Conservation (phyloP, 2,329 filamentous ascomycete genomes). For the Venturia asperata region DNA sequence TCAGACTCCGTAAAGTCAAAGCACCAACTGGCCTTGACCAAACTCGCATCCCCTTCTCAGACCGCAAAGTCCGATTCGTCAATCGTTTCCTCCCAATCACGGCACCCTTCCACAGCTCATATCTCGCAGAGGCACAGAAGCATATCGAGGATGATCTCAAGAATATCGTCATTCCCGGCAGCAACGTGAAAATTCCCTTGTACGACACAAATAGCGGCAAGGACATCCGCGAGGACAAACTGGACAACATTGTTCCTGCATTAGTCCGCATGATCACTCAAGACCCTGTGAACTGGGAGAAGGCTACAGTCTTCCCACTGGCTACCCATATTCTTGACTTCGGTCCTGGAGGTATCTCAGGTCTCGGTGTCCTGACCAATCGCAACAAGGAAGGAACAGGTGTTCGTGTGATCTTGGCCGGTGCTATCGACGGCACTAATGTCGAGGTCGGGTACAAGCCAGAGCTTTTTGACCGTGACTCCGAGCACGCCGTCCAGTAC, state of each 20-base stretch:
- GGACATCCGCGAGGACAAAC: constrained; percentile 64
- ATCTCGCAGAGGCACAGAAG: constrained; percentile 72
- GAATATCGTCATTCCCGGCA: constrained; percentile 66
- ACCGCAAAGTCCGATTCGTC: constrained; percentile 92
- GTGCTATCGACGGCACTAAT: constrained; percentile 84
- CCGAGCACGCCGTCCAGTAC: constrained; percentile 88
- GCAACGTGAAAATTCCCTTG: constrained; percentile 72
- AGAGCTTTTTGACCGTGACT: constrained; percentile 93
- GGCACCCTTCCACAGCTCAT: constrained; percentile 95
- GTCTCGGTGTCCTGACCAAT: constrained; percentile 90
- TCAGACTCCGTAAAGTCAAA: constrained; percentile 93
- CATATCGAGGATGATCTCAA: constrained; percentile 83
- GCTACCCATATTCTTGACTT: constrained; percentile 96
- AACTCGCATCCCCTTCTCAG: constrained; percentile 85
- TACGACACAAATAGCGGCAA: constrained; percentile 85
- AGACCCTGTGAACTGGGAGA: constrained; percentile 93
- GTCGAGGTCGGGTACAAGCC: constrained; percentile 94
- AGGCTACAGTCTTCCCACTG: constrained; percentile 79
- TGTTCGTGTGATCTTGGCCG: constrained; percentile 90
- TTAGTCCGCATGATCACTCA: constrained; percentile 90
- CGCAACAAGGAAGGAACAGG: constrained; percentile 98
- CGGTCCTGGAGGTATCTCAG: constrained; percentile 92
- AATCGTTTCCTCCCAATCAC: constrained; percentile 98
- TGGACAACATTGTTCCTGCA: constrained; percentile 73
- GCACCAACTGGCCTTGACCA: constrained; percentile 96